Evolutionary conservation across 2,329 filamentous ascomycete genomes (phyloP), one percentile per base, ranked within the genome.

Genomic region (Teratosphaeria destructans): DNA sequence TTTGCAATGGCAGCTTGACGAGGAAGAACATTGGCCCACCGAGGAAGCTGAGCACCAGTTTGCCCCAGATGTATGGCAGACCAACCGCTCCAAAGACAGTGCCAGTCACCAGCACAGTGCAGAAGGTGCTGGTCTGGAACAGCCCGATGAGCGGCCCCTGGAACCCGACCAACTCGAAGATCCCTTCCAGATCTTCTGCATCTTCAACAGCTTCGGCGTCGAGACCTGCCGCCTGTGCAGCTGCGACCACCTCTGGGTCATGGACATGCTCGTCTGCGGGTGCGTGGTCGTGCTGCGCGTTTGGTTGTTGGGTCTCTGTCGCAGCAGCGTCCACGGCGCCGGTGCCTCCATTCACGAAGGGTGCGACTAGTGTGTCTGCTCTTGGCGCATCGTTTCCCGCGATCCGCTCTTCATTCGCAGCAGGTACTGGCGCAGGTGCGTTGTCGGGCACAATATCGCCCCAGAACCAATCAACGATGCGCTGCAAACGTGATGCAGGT

Each of bases 161-260:
- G 88, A 99, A 95, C 43, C 94, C 94, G 61, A 99, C 88, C 16
- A 99, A 83, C 72, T 99, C 94, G 78, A 99, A 85, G 57, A 99
- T 89, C 0, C 94, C 94, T 71, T 99, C 94, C 16, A 99, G 85
- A 70, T 99, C 94, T 74, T 99, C 94, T 10, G 89, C 89, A 65
- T 96, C 77, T 62, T 92, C 89, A 52, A 90, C 82, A 10, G 86
- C 87, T 58, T 86, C 83, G 54, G 85, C 83, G 67, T 96, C 90
- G 39, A 93, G 77, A 8, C 82, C 88, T 16, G 83, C 85, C 55
- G 82, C 84, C 23, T 81, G 81, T n/a, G 83, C 86, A 53, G 82
- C 87, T 57, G 84, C 84, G 26, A 83, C 78, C 1, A 83, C 82
- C 60, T 87, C 85, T 14, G 77, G 81, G 59, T 84, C 65, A 26